phyloP scores from a whole-genome alignment of 345 rosid species.

The Heritiera fomes region DNA sequence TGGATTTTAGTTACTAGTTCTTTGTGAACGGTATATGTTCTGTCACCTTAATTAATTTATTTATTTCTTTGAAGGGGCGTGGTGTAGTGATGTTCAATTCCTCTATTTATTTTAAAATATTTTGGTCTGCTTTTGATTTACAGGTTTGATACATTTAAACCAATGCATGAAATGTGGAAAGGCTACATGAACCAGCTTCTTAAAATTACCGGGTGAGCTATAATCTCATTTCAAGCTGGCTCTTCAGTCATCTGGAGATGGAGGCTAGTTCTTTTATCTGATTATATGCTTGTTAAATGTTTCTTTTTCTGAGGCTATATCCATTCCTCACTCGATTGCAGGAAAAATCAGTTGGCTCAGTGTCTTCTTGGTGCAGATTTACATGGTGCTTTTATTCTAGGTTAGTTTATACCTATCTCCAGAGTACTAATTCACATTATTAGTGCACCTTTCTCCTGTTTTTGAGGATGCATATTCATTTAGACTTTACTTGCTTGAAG shows the following conservation, averaged over 20 bases:
- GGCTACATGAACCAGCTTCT: constrained; percentile 53
- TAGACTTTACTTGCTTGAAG: neutral
- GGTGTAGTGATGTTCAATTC: neutral
- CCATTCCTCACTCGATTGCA: constrained; percentile 29
- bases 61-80: neutral
- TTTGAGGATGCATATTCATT: neutral
- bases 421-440: neutral
- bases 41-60: neutral
- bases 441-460: neutral
- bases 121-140: constrained; percentile 26
- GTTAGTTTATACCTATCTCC: constrained; percentile 30
- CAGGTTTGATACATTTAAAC: constrained; percentile 60
- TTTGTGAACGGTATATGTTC: neutral
- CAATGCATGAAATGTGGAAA: constrained; percentile 82
- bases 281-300: neutral
- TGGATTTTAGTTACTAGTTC: constrained; percentile 1
- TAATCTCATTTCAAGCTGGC: neutral
- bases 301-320: neutral
- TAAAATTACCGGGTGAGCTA: constrained; percentile 53
- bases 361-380: constrained; percentile 60
- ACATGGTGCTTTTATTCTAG: constrained; percentile 67
- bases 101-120: neutral
- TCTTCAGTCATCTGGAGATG: neutral
- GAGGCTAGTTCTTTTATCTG: neutral
- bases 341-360: constrained; percentile 53